Evolutionary conservation across 2,329 filamentous ascomycete species (phyloP), one percentile per base, ranked within the genome.

Genomic region (Phoma sp.): DNA sequence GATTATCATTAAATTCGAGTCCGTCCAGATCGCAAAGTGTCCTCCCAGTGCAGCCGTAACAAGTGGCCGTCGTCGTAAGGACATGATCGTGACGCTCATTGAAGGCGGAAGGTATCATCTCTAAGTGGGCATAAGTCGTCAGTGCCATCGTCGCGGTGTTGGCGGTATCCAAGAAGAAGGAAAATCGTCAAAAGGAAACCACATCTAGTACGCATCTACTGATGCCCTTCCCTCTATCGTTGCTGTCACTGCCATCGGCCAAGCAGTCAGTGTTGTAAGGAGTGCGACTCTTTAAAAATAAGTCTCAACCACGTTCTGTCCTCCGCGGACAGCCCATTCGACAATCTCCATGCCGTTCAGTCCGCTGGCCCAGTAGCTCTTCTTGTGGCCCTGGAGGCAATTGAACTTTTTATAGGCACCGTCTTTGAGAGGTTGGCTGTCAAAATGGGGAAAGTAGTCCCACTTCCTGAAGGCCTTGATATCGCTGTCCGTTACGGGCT

Each of bases 391-490:
- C 39, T 75, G 72, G n/a, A 75, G 59, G 8, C 50, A 38, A 11
- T 73, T 71, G n/a, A 71, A 59, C 48, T 68, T 70, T 2, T 42
- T 58, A 41, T 75, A 75, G 1, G 65, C 65, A 4, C 68, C 70
- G 4, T 62, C 55, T 29, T 47, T 53, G 14, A 75, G 57, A 2
- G 67, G 60, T 33, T 67, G 56, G 25, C 57, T 58, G 35, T 66
- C 69, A 33, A 74, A 74, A 45, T 75, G 72, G 8, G 72, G 72
- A 42, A 75, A 74, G 50, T 75, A 75, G 22, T 75, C 72, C 72
- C 72, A 74, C 47, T 75, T 75, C 25, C 58, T 62, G 58, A 75
- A 75, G 1, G 66, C 71, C 35, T 64, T 67, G 42, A 75, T 61
- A 39, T 73, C 66, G 25, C 50, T 44, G 4, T 63, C 40, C 24